These are phyloP conservation scores for Linnemannia schmuckeri DNA, from an alignment of 192 early-diverging fungal species.

Conservation along the genomic window DNA sequence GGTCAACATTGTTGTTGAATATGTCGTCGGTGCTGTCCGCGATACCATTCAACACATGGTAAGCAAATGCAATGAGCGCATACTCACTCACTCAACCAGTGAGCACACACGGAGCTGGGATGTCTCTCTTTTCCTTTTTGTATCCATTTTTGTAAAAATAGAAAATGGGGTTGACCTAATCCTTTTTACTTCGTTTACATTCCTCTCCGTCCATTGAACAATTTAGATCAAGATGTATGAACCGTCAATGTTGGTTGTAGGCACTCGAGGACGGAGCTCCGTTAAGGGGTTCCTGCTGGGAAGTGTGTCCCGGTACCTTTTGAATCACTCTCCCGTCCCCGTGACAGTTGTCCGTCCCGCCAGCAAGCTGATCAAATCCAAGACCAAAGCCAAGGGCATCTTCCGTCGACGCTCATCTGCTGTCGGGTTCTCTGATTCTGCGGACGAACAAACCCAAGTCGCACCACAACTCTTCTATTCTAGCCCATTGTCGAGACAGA, in stretches of 20 bases:
- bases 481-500: slow-evolving; percentile 27
- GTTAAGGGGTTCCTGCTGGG: slow-evolving; percentile 78
- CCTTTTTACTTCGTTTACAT: background rate
- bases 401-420: slow-evolving; percentile 28
- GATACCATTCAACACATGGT: slow-evolving; percentile 71
- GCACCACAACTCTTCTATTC: slow-evolving; percentile 33
- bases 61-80: slow-evolving; percentile 15
- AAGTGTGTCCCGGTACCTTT: slow-evolving; percentile 75
- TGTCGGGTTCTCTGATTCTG: background rate
- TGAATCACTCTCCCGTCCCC: slow-evolving; percentile 76
- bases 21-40: slow-evolving; percentile 64
- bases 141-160: background rate
- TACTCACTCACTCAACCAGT: background rate
- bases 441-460: background rate
- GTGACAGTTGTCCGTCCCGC: slow-evolving; percentile 76
- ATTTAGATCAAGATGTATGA: slow-evolving; percentile 70
- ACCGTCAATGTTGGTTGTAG: slow-evolving; percentile 78
- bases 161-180: background rate
- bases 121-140: background rate
- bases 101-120: background rate
- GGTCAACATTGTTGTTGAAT: slow-evolving; percentile 68
- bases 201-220: background rate
- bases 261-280: slow-evolving; percentile 74
- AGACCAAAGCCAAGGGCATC: slow-evolving; percentile 52
- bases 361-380: slow-evolving; percentile 56